Percentiles rank a stretch among this genome's conserved stretches.
phyloP scores from a whole-genome alignment of 2,329 filamentous ascomycete species.

The Fusarium begoniae region DNA sequence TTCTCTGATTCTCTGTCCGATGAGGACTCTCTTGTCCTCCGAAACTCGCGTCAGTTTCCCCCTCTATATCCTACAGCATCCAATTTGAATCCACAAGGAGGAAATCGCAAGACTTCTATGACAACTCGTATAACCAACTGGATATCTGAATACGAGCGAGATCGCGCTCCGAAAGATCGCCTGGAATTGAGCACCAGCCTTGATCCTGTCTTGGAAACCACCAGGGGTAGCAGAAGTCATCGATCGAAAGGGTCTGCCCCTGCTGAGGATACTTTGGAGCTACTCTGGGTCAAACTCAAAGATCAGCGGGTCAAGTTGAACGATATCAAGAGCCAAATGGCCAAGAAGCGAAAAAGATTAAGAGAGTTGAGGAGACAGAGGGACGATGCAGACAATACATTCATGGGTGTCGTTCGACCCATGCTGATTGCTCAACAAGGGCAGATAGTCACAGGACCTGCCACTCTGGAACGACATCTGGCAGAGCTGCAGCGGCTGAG shows the following conservation, averaged over 20 bases:
- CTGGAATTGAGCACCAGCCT: conserved; percentile 9
- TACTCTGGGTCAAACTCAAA: conserved; percentile 50
- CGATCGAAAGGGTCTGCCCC: conserved; percentile 25
- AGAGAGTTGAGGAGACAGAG: conserved; percentile 45
- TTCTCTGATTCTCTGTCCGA: conserved; percentile 40
- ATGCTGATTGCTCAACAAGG: conserved; percentile 45
- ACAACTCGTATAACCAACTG: conserved; percentile 48
- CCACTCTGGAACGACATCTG: conserved; percentile 44
- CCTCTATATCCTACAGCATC: conserved; percentile 45
- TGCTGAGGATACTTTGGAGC: conserved; percentile 46
- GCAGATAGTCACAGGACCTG: conserved; percentile 28
- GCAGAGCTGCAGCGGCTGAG: conserved; percentile 50
- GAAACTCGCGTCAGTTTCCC: conserved; percentile 46
- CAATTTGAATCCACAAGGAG: conserved; percentile 28
- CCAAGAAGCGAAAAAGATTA: conserved; percentile 45
- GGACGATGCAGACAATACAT: conserved; percentile 51
- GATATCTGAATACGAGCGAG: conserved; percentile 47
- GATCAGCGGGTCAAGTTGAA: conserved; percentile 44
- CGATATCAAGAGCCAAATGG: conserved; percentile 46
- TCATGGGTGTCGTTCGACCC: conserved; percentile 52
- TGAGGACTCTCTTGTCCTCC: conserved; percentile 43
- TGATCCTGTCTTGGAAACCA: conserved; percentile 4
- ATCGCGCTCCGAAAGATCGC: conserved; percentile 36
- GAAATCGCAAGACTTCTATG: conserved; percentile 41
- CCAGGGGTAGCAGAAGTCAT: conserved; percentile 22